Base-by-base conservation (phyloP, 2,329 filamentous ascomycete genomes). In the Fusarium circinatum region DNA sequence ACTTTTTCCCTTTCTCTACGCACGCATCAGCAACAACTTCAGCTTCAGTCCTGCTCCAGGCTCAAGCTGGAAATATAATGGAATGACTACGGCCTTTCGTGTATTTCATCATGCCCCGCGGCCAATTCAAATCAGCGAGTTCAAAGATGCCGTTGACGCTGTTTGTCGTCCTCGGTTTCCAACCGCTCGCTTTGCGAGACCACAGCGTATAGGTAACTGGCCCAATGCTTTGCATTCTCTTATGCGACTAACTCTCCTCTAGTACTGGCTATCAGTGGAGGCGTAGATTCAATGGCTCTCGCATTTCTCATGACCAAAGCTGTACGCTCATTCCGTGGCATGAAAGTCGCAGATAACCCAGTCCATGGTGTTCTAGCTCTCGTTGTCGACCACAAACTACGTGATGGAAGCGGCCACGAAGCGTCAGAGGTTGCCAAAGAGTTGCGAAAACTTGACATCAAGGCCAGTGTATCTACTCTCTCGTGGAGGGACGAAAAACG, bases 211-310 rank as follows among this genome's bases (percentile, higher is more conserved):
- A 74, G 85, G 86, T 87, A 79, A 83, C 32, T 34, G 28, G 24
- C 20, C 24, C 30, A 17, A 59, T 10, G 3, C 20, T n/a, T 17
- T 20, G 7, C 9, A 10, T 14, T 13, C 9, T 32, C 18, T n/a
- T 17, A 17, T 38, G 45, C 54, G 18, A 14, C 41, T 62, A 41
- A 59, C 52, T 58, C 13, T 42, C 28, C 11, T 30, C 7, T 14
- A 94, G 92, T 88, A 61, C 85, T 98, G 67, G 96, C 95, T 22
- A 86, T 98, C 70, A 98, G 95, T 79, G 96, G 96, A 30, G 96
- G 96, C 13, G 93, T 96, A 44, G 96, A 99, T 82, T 98, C 96
- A n/a, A 99, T 98, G 95, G 96, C 96, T 34, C 86, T 99, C 68
- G 94, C 95, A 62, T 91, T 86, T 68, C 87, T 98, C 41, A 94